Evolutionary conservation across 768 basidiomycete genomes (phyloP).

Genomic region (Phylloporus arenicola): DNA sequence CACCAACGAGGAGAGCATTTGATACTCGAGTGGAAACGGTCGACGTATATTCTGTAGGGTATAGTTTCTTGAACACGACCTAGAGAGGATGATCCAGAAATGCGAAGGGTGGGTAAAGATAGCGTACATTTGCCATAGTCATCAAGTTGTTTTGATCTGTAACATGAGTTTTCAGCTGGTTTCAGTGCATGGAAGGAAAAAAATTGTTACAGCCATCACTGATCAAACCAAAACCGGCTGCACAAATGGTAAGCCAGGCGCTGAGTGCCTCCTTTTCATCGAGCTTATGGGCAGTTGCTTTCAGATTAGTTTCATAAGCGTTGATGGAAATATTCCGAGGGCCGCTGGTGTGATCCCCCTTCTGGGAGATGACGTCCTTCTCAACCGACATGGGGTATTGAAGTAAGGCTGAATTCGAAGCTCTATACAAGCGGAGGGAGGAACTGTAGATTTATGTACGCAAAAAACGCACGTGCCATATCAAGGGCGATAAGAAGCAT

Average conservation of each 20-base stretch:
- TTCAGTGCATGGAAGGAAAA: neutral
- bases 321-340: constrained; percentile 19
- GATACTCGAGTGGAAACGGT: constrained; percentile 61
- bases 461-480: constrained; percentile 19
- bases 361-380: constrained; percentile 9
- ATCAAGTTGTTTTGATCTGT: constrained; percentile 66
- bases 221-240: constrained; percentile 61
- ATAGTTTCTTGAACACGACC: constrained; percentile 63
- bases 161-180: constrained; percentile 3
- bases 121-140: constrained; percentile 58
- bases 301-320: constrained; percentile 20
- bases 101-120: neutral
- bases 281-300: constrained; percentile 20
- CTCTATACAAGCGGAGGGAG: neutral
- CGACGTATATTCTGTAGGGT: constrained; percentile 58
- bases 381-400: constrained; percentile 18
- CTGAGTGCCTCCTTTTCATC: constrained; percentile 44
- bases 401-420: neutral
- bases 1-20: constrained; percentile 66
- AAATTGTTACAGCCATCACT: constrained; percentile 49
- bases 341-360: constrained; percentile 7
- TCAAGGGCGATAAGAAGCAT: constrained; percentile 1
- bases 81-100: constrained; percentile 23
- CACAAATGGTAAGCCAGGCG: constrained; percentile 57
- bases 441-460: constrained; percentile 19